These are phyloP conservation scores for Schizopora paradoxa DNA, from an alignment of 1,284 basidiomycete genomes.

Conservation along the genomic window DNA sequence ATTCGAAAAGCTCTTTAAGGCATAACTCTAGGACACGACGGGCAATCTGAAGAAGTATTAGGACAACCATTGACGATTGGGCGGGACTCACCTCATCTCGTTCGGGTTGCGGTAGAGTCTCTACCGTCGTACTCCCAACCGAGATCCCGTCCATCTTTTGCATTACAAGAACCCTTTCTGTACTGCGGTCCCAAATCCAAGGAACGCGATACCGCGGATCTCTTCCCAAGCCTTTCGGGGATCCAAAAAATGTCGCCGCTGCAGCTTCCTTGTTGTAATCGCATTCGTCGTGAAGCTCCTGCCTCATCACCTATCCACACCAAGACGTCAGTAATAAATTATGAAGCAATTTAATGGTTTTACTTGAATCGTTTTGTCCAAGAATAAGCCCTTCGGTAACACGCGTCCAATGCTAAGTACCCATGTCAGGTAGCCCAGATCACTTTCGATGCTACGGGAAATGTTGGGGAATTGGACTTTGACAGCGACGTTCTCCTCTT, in stretches of 20 bases:
- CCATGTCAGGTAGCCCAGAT: constrained; percentile 83
- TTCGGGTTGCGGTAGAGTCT: constrained; percentile 52
- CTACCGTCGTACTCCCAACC: constrained; percentile 62
- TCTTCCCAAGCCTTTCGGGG: constrained; percentile 42
- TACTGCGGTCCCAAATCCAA: constrained; percentile 80
- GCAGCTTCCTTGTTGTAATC: constrained; percentile 87
- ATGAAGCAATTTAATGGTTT: constrained; percentile 10
- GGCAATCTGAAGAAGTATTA: constrained; percentile 63
- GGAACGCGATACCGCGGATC: constrained; percentile 80
- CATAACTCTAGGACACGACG: constrained; percentile 80
- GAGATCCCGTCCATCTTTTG: constrained; percentile 82
- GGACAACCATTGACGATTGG: not conserved
- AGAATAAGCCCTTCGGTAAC: constrained; percentile 84
- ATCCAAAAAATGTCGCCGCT: constrained; percentile 63
- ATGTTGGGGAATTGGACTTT: constrained; percentile 98
- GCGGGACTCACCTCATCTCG: constrained; percentile 62
- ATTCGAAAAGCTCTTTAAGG: constrained; percentile 86
- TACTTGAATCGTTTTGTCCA: constrained; percentile 81
- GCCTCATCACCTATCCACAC: constrained; percentile 66
- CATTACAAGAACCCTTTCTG: constrained; percentile 83
- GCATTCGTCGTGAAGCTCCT: constrained; percentile 94
- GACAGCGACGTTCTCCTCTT: constrained; percentile 69
- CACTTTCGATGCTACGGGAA: constrained; percentile 78
- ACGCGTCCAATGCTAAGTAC: constrained; percentile 76
- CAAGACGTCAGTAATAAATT: not conserved